Conservation (phyloP, 2,329 filamentous ascomycete genomes). For the Myriosclerotinia curreyana region DNA sequence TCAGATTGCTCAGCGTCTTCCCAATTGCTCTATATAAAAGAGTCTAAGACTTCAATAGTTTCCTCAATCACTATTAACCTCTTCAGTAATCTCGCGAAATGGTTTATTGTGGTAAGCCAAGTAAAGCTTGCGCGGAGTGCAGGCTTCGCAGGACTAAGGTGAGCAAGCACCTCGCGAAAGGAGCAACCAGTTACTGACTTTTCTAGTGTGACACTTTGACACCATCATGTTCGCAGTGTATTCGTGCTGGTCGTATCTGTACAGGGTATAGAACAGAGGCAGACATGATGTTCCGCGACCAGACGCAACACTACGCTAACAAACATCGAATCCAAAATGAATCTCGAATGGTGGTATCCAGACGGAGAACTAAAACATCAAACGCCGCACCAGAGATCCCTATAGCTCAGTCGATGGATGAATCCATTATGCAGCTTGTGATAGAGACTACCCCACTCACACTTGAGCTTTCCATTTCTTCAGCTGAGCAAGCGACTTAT, state of each 20-base stretch:
- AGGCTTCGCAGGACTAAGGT: conserved; percentile 44
- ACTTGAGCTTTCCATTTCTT: conserved; percentile 15
- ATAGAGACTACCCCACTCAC: not conserved
- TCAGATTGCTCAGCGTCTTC: not conserved
- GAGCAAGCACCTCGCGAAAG: not conserved
- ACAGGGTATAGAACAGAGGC: conserved; percentile 55
- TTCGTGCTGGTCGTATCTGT: conserved; percentile 50
- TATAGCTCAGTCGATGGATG: not conserved
- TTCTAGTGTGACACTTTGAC: conserved; percentile 52
- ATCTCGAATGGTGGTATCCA: not conserved
- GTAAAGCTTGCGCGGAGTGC: conserved; percentile 46
- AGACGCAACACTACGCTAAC: conserved; percentile 42
- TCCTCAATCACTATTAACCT: not conserved
- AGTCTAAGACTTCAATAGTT: not conserved
- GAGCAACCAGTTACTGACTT: conserved; percentile 14
- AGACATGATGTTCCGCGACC: conserved; percentile 57
- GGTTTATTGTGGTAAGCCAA: conserved; percentile 37
- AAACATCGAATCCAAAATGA: conserved; percentile 24
- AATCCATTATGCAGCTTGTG: not conserved
- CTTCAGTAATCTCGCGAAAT: conserved; percentile 25
- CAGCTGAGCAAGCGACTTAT: conserved; percentile 32
- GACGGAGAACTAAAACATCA: not conserved
- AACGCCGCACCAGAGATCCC: not conserved
- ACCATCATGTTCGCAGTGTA: conserved; percentile 54
- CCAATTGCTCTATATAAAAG: not conserved